Evolutionary conservation across 768 basidiomycete species (phyloP).

Genomic region (Phylloporus rhodoxanthus): DNA sequence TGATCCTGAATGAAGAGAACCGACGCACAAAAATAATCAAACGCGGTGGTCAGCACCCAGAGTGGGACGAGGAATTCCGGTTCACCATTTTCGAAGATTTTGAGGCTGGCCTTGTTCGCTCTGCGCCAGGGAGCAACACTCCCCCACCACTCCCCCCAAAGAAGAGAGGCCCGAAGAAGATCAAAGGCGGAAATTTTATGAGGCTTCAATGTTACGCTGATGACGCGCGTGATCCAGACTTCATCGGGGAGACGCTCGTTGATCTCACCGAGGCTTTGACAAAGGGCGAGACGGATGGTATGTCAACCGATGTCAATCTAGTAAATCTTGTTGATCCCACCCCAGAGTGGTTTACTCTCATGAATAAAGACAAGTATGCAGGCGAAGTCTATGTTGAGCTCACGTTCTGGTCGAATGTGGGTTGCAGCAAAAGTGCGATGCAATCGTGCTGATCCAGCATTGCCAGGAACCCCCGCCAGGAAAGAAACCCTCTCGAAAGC

Average conservation of each 20-base stretch:
- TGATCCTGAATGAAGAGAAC: conserved; percentile 75
- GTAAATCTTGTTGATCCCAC: conserved; percentile 11
- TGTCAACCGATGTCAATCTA: conserved; percentile 23
- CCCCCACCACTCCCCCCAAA: conserved; percentile 73
- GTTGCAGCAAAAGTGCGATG: conserved; percentile 20
- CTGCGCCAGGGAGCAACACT: conserved; percentile 36
- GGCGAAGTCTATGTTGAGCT: conserved; percentile 95
- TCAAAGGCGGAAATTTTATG: conserved; percentile 73
- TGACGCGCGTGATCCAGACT: conserved; percentile 89
- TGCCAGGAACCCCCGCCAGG: conserved; percentile 73
- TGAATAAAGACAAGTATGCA: conserved; percentile 86
- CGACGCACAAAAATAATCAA: conserved; percentile 90
- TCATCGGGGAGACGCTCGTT: conserved; percentile 88
- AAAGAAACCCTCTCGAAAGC: conserved; percentile 52
- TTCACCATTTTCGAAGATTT: conserved; percentile 82
- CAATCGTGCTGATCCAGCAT: conserved; percentile 4
- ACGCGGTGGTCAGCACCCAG: conserved; percentile 95
- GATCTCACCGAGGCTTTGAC: conserved; percentile 87
- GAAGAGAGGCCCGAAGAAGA: conserved; percentile 41
- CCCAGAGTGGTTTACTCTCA: conserved; percentile 90
- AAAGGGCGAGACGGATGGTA: conserved; percentile 96
- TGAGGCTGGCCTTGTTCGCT: conserved; percentile 45
- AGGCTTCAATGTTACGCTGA: conserved; percentile 88
- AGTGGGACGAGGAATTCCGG: conserved; percentile 98
- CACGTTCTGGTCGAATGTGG: conserved; percentile 93